Base-by-base conservation (phyloP, 1,284 basidiomycete species). In the Trichosporon inkin region DNA sequence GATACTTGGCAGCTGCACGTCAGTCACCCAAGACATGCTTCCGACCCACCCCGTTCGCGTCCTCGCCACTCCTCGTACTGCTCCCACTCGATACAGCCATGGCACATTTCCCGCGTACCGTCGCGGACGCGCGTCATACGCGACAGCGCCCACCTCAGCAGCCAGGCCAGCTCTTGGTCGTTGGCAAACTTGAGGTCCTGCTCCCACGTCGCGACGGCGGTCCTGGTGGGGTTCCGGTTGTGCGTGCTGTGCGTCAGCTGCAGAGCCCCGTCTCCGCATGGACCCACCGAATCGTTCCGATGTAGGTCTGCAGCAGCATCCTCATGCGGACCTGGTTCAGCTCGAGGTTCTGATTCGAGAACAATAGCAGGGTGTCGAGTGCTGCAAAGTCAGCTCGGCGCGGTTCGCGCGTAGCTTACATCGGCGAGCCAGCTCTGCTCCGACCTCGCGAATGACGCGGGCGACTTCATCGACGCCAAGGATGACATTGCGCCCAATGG, bases 291-390 rank as follows among this genome's bases (percentile, higher is more conserved):
- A 78, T 60, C 7, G 76, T 76, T 16, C 67, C 66, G 34, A 94
- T 76, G 78, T 92, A 95, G 1, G 86, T 79, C 35, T 85, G 82
- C 66, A 93, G 87, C 51, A 95, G 82, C 57, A 86, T 81, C 66
- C 83, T 86, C 66, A 90, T 86, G 40, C 85, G 83, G 22, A 84
- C 80, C 7, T 86, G 81, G 39, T 85, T 87, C 47, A 93, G 82
- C 70, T 94, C 91, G 60, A 95, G 84, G 20, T 91, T 90, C 67
- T 88, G 85, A 32, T 86, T 86, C 28, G 88, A 89, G 80, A 95
- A 93, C 63, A 95, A 85, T 78, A 94, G 86, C 13, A 92, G 92
- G 2, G 90, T 92, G 28, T 87, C 87, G 62, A 94, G 83, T 53
- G 88, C 90, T 82, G 61, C 19, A 5, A 5, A 16, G 44, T 55